phyloP scores from a whole-genome alignment of 352 stramenopile genomes.

The Blastocystis sp. region DNA sequence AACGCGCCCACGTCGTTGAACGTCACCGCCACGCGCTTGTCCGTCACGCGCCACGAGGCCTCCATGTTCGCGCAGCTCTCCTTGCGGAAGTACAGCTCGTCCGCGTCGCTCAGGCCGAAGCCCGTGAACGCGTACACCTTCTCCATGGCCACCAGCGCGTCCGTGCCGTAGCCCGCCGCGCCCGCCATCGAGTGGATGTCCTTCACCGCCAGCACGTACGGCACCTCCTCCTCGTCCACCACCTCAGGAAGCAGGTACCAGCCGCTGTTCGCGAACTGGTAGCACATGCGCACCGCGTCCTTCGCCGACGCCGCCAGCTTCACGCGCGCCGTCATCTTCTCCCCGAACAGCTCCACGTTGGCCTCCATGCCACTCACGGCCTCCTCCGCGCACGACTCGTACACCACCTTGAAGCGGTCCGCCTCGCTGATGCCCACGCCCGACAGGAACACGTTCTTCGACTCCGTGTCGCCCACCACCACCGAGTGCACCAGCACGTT shows the following conservation, averaged over 20 bases:
- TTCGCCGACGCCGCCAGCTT: constrained; percentile 18
- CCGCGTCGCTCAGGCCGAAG: constrained; percentile 36
- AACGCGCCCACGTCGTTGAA: constrained; percentile 21
- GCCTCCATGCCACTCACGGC: background rate
- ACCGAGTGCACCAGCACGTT: constrained; percentile 34
- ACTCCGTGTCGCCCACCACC: constrained; percentile 58
- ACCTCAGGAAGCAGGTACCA: constrained; percentile 50
- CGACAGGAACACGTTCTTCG: constrained; percentile 28
- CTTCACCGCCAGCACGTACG: constrained; percentile 47
- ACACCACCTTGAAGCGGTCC: constrained; percentile 66
- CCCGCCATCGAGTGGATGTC: constrained; percentile 25
- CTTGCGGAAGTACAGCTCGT: constrained; percentile 46
- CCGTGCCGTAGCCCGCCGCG: constrained; percentile 35
- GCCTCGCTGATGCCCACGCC: constrained; percentile 28
- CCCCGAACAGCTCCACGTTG: background rate
- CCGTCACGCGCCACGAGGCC: background rate
- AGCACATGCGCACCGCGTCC: constrained; percentile 34
- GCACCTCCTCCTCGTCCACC: constrained; percentile 11
- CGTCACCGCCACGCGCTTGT: background rate
- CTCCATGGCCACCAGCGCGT: background rate
- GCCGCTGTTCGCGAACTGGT: constrained; percentile 17
- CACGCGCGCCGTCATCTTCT: constrained; percentile 15
- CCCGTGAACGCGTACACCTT: constrained; percentile 32
- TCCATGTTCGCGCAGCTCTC: constrained; percentile 43
- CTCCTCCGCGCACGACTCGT: constrained; percentile 49